A percentile compares a stretch with the other conserved stretches of the same genome.
phyloP scores from a whole-genome alignment of 2,329 filamentous ascomycete genomes.

The Ramularia endophylla region DNA sequence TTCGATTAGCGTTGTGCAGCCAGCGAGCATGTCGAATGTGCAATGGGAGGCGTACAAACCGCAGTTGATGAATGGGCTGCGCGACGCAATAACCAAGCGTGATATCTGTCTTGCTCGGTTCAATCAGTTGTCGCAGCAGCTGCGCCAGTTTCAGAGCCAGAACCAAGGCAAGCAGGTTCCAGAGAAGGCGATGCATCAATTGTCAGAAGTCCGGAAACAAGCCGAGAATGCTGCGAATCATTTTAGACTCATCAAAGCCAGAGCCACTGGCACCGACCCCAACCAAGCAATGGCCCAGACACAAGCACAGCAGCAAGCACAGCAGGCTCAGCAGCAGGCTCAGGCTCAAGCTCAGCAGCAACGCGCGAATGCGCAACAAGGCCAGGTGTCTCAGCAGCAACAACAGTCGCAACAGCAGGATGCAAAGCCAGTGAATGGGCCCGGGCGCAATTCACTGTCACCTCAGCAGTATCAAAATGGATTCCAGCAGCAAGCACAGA shows the following conservation, averaged over 20 bases:
- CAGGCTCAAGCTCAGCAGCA: conserved; percentile 16
- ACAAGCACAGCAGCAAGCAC: conserved; percentile 8
- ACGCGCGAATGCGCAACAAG: conserved; percentile 16
- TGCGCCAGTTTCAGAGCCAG: conserved; percentile 7
- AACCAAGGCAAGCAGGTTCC: conserved; percentile 9
- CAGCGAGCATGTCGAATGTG: conserved; percentile 7
- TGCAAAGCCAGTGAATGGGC: conserved; percentile 11
- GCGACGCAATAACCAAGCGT: conserved; percentile 8
- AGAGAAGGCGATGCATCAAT: conserved; percentile 9
- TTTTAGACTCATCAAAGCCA: conserved; percentile 12
- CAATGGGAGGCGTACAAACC: conserved; percentile 12
- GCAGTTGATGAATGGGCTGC: conserved; percentile 4
- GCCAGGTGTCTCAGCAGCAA: conserved; percentile 19
- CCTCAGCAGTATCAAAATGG: conserved; percentile 17
- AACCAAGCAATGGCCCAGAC: conserved; percentile 1
- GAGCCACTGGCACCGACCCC: neutral
- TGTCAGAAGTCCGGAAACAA: conserved; percentile 13
- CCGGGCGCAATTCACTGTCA: conserved; percentile 11
- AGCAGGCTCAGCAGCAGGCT: conserved; percentile 13
- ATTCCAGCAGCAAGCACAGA: conserved; percentile 13
- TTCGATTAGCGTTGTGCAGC: conserved; percentile 13
- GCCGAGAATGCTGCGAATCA: conserved; percentile 10
- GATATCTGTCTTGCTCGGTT: conserved; percentile 12
- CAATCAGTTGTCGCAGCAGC: conserved; percentile 5
- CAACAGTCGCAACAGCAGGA: conserved; percentile 16